These are phyloP conservation scores for Cordia subcordata DNA, from an alignment of 257 asterid genomes.

Conservation along the genomic window DNA sequence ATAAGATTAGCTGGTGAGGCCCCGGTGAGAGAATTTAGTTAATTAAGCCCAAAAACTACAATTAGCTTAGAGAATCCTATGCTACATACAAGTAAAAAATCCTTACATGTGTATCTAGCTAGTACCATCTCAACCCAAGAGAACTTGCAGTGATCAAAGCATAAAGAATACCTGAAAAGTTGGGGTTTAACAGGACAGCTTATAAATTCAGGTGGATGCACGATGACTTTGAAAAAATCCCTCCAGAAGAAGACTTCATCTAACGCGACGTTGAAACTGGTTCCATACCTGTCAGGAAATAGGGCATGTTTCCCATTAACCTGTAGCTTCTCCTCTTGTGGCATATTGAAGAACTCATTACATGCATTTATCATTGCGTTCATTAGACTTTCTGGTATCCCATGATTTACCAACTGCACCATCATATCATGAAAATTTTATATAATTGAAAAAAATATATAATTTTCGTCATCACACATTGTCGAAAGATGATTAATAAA, in stretches of 20 bases:
- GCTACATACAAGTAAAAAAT: too few relatives aligned
- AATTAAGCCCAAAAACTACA: too few relatives aligned
- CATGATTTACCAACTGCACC: slow-evolving; percentile 65
- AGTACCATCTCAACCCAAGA: too few relatives aligned
- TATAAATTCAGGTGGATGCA: slow-evolving; percentile 69
- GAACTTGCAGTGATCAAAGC: too few relatives aligned
- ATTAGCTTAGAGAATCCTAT: too few relatives aligned
- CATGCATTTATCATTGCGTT: slow-evolving; percentile 31
- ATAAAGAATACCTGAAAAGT: slow-evolving; percentile 65
- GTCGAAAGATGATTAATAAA: too few relatives aligned
- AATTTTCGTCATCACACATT: too few relatives aligned
- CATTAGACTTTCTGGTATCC: slow-evolving; percentile 48
- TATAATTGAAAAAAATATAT: too few relatives aligned
- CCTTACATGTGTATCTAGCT: too few relatives aligned
- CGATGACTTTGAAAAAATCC: slow-evolving; percentile 65
- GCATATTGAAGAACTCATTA: slow-evolving; percentile 48
- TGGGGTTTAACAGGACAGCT: slow-evolving; percentile 49
- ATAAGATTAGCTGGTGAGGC: too few relatives aligned
- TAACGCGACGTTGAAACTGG: slow-evolving; percentile 59
- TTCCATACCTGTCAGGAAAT: slow-evolving; percentile 65
- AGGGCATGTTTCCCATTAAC: slow-evolving; percentile 44
- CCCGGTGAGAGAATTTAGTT: too few relatives aligned
- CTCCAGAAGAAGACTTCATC: slow-evolving; percentile 59
- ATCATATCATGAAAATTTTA: too few relatives aligned
- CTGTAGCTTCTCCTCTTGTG: slow-evolving; percentile 58